Evolutionary conservation across 1,284 basidiomycete genomes (phyloP), one percentile per base, ranked within the genome.

Genomic region (Acaromyces ingoldii): DNA sequence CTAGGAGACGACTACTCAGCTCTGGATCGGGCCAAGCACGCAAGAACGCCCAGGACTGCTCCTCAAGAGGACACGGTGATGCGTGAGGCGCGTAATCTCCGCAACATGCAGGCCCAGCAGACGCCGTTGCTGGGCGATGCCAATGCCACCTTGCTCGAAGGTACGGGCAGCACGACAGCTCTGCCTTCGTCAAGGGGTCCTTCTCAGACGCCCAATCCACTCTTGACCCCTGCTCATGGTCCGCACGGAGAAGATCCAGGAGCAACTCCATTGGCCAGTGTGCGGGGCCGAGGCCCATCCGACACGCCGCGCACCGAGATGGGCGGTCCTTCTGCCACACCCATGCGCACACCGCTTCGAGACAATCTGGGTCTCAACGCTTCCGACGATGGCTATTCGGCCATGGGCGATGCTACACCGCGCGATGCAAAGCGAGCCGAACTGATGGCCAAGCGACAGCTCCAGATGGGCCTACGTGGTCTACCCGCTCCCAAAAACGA

Each of bases 401-500:
- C 47, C 15, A 56, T 54, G 10, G 36, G 4, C 3, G 36, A 3
- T 4, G 55, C 46, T 17, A 72, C 72, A 21, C 66, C 72, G 25
- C 50, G 62, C 5, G 52, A 62, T 30, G 50, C 58, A 24, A 63
- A 57, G 42, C 58, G 53, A 13, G 58, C 61, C 2, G 50, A 54
- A 6, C 46, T 51, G 1, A 29, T 57, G 17, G 64, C 65, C 9
- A 62, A 64, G 43, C 57, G 58, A 13, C 83, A 86, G 1, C 81
- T 97, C 47, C 82, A 86, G 65, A 82, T 85, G 17, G 88, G 88
- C 1, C 95, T 99, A 76, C 82, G 82, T 73, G 85, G 79, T 57
- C 80, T 99, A 15, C 95, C 95, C 0, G 85, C 85, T 62, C 92
- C 95, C 0, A 91, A 96, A 79, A 98, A 98, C 76, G 93, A 98